Base-by-base conservation (phyloP, 306 rosid species). In the Vigna angularis region DNA sequence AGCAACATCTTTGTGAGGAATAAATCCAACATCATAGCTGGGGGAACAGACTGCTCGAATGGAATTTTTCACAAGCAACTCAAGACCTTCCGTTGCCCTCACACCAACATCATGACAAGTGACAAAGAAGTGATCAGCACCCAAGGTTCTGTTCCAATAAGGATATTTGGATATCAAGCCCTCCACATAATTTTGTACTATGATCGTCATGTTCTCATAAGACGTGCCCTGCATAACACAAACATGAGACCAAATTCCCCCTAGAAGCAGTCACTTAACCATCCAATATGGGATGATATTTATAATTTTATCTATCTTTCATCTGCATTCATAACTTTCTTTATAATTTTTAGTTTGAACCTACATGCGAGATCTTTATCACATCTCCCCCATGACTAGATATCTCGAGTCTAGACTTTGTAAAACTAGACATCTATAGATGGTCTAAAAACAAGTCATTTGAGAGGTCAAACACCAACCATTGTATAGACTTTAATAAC, bases 31-130 rank as follows among this genome's bases (percentile, higher is more conserved):
- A 78, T 95, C 93, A 88, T 95, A 95, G 85, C 99, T 89, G 8
- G 98, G 99, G 52, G 98, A 95, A 84, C 99, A 95, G 76, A 93
- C 98, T 66, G 87, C 99, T 76, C 99, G 89, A 81, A 95, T 95
- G 42, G 98, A 79, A 76, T 95, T 95, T 90, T 95, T 95, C n/a
- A 89, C 87, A 49, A 92, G 98, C 72, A 91, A 84, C 1, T 91
- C 86, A 67, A 91, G 85, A 52, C 99, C 99, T 89, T 95, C 99
- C 1, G 91, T 91, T 67, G 98, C 93, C 86, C 99, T 89, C 53
- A 91, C 99, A 75, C 99, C 99, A 66, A 95, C 98, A 87, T 95
- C 98, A 84, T 92, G 99, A 85, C 99, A 93, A 75, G 99, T 91
- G 84, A 95, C 98, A 75, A 95, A 93, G 77, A 95, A 88, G 62